Evolutionary conservation across 1,139 yeast genomes (phyloP).

Genomic region (Pichiaceae sp.): DNA sequence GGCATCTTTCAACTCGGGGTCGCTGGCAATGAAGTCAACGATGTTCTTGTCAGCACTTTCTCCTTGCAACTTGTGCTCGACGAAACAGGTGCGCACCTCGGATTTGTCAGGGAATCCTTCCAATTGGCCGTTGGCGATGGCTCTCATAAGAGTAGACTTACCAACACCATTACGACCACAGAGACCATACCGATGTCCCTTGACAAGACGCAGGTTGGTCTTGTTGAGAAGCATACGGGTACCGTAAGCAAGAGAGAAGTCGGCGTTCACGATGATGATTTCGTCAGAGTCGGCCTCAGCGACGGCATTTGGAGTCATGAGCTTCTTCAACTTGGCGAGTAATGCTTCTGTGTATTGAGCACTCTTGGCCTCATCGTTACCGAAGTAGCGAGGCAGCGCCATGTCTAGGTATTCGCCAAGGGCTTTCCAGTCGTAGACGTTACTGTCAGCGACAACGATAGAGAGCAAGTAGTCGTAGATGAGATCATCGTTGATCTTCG

Average conservation of each 20-base stretch:
- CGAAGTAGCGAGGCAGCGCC: constrained; percentile 30
- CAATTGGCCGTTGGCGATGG: constrained; percentile 92
- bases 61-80: constrained; percentile 94
- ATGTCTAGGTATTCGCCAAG: constrained; percentile 47
- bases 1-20: constrained; percentile 64
- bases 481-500: constrained; percentile 28
- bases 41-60: constrained; percentile 88
- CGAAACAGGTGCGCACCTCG: constrained; percentile 87
- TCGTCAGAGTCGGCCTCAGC: constrained; percentile 58
- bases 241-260: constrained; percentile 94
- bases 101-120: constrained; percentile 96
- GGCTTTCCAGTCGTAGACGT: constrained; percentile 86
- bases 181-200: constrained; percentile 95
- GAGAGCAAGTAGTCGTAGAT: constrained; percentile 43
- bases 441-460: constrained; percentile 64
- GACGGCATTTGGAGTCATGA: constrained; percentile 60
- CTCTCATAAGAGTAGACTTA: constrained; percentile 94
- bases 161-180: constrained; percentile 99
- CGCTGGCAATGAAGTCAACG: constrained; percentile 83
- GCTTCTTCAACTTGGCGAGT: constrained; percentile 47
- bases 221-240: constrained; percentile 94
- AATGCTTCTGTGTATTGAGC: constrained; percentile 35
- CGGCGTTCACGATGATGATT: constrained; percentile 84
- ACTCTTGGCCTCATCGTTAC: constrained; percentile 30
- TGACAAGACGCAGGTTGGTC: constrained; percentile 75